Evolutionary conservation across 768 basidiomycete species (phyloP), one percentile per base, ranked within the genome.

Genomic region (Psilocybe tampanensis): DNA sequence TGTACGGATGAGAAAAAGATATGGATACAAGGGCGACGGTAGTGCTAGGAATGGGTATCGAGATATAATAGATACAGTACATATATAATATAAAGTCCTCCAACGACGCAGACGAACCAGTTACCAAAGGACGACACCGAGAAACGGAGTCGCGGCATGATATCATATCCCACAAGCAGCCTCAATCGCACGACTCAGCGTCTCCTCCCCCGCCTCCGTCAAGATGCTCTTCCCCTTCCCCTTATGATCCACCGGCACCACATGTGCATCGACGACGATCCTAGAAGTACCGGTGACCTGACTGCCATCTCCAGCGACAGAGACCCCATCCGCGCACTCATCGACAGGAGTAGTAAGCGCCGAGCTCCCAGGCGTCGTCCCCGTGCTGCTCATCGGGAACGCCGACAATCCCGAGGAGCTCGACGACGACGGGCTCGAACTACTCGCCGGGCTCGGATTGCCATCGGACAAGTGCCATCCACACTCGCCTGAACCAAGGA

Each of bases 281-380:
- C 17, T 41, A 19, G 26, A 21, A 9, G 24, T 29, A 9, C 29
- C 29, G 23, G n/a, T n/a, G n/a, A 18, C 49, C 18, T 24, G 11
- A 17, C 48, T 21, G 34, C 29, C 55, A 13, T 23, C 36, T 2
- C 23, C 22, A 42, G 8, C 50, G 29, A 43, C 33, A 33, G 47
- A 26, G 6, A 49, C 26, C 17, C 47, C 33, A 49, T 33, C n/a
- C n/a, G 23, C 53, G 36, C 50, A 62, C 53, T 70, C 66, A 41
- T 74, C 73, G 2, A 66, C 56, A 26, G 73, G 74, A 2, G 72
- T 74, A 9, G 66, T 66, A 8, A 72, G 66, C 18, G 65, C 68
- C 23, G 70, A 70, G 33, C 60, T 67, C 1, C 59, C 61, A 36
- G 74, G 67, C 0, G 72, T 72, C 7, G 68, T 56, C 50, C 60